Conservation (phyloP, 2,329 filamentous ascomycete species). For the Emydomyces testavorans region DNA sequence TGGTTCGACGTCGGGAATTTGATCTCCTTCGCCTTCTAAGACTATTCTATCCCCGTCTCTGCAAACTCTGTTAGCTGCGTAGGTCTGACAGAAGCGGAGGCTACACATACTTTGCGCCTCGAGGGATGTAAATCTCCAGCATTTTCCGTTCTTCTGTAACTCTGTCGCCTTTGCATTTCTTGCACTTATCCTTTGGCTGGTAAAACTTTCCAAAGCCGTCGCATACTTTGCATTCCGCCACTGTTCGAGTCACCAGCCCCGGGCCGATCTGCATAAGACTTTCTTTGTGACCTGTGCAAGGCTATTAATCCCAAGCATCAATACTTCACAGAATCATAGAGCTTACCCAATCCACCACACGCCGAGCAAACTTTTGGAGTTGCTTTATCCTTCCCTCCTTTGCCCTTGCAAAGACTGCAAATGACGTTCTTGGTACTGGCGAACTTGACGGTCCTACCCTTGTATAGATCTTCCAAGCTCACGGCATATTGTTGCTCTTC, state of each 20-base stretch:
- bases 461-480: conserved; percentile 88
- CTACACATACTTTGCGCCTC: conserved; percentile 53
- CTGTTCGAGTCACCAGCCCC: conserved; percentile 70
- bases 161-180: conserved; percentile 93
- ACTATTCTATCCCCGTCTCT: conserved; percentile 73
- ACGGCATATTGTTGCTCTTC: conserved; percentile 55
- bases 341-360: conserved; percentile 63
- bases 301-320: conserved; percentile 1
- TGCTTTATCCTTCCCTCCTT: conserved; percentile 81
- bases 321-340: neutral
- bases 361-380: conserved; percentile 72
- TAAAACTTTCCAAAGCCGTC: conserved; percentile 73
- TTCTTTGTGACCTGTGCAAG: conserved; percentile 50
- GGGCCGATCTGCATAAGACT: conserved; percentile 74
- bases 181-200: conserved; percentile 95
- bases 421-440: conserved; percentile 88
- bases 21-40: conserved; percentile 86
- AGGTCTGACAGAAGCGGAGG: neutral
- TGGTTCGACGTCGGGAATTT: conserved; percentile 74
- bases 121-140: conserved; percentile 89
- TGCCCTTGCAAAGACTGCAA: conserved; percentile 76
- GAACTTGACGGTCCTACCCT: conserved; percentile 96
- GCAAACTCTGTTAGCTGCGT: neutral
- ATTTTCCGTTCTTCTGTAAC: conserved; percentile 84
- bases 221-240: conserved; percentile 70